Conservation (phyloP, 2,329 filamentous ascomycete genomes). For the Bipolaris victoriae region DNA sequence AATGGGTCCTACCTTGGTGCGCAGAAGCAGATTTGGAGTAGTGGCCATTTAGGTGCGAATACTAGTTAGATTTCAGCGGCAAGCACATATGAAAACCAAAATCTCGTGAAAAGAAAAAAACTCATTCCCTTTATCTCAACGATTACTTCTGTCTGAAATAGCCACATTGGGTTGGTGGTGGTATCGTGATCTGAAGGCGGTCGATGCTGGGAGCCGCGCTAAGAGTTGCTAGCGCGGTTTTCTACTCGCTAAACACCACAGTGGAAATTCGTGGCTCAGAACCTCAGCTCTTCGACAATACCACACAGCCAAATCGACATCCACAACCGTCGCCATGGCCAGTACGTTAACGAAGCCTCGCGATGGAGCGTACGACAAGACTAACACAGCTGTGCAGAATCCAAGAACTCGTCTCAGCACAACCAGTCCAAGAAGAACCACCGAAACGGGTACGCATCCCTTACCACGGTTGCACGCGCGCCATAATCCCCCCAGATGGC, state of each 20-base stretch:
- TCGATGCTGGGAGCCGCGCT: constrained; percentile 6
- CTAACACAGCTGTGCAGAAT: constrained; percentile 67
- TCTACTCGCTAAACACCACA: constrained; percentile 25
- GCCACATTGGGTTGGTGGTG: not conserved
- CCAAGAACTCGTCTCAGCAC: constrained; percentile 99
- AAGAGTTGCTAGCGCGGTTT: constrained; percentile 17
- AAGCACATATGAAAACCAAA: not conserved
- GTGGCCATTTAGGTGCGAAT: not conserved
- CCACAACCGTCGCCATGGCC: constrained; percentile 67
- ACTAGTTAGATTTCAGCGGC: not conserved
- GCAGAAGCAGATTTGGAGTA: not conserved
- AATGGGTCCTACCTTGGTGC: not conserved
- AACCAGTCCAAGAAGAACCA: constrained; percentile 99
- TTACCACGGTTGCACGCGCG: constrained; percentile 19
- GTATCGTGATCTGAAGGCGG: not conserved
- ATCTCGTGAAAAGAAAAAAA: too few species aligned
- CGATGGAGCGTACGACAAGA: not conserved
- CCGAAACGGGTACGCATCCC: constrained; percentile 85
- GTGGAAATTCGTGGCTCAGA: constrained; percentile 16
- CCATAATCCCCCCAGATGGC: constrained; percentile 7
- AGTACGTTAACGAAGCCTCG: constrained; percentile 60
- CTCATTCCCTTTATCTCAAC: not conserved
- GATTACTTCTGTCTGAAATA: not conserved
- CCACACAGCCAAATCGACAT: constrained; percentile 41
- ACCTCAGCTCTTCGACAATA: constrained; percentile 35